Evolutionary conservation across 192 early-diverging fungal genomes (phyloP).

Genomic region (Bifiguratus adelaidae): DNA sequence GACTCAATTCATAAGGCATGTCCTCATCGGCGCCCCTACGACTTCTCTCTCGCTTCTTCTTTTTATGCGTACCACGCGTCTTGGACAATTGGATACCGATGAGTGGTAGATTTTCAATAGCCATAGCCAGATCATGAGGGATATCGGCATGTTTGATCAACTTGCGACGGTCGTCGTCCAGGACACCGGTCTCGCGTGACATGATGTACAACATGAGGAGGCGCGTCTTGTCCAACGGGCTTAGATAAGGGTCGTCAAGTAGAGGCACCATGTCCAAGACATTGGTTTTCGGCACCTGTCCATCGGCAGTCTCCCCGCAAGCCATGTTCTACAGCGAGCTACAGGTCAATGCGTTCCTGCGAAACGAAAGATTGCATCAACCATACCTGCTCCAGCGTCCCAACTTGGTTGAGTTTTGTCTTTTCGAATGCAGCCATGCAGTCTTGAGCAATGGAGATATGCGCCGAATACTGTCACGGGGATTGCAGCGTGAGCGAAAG

Average conservation of each 20-base stretch:
- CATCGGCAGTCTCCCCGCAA: constrained; percentile 69
- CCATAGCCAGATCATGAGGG: constrained; percentile 61
- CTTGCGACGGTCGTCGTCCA: constrained; percentile 55
- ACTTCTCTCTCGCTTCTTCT: constrained; percentile 36
- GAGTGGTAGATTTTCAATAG: constrained; percentile 60
- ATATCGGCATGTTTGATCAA: constrained; percentile 62
- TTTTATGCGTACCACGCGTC: constrained; percentile 39
- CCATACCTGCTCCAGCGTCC: constrained; percentile 65
- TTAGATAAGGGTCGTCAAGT: constrained; percentile 51
- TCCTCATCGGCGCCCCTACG: constrained; percentile 40
- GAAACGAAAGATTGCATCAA: background rate
- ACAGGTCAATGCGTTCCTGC: background rate
- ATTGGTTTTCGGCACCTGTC: constrained; percentile 49
- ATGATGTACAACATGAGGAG: constrained; percentile 76
- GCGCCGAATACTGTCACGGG: constrained; percentile 69
- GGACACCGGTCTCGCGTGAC: constrained; percentile 52
- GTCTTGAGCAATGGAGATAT: constrained; percentile 79
- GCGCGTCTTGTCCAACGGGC: constrained; percentile 61
- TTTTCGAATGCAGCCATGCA: constrained; percentile 68
- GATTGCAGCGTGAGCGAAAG: constrained; percentile 31
- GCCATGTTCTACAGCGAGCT: constrained; percentile 50
- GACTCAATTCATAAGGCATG: constrained; percentile 58
- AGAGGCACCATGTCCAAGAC: constrained; percentile 68
- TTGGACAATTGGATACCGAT: constrained; percentile 55
- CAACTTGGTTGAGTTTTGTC: constrained; percentile 53